A percentile compares a stretch with the other conserved stretches of the same genome.
Evolutionary conservation across 768 basidiomycete species (phyloP).

Genomic region (Tricholomella constricta): DNA sequence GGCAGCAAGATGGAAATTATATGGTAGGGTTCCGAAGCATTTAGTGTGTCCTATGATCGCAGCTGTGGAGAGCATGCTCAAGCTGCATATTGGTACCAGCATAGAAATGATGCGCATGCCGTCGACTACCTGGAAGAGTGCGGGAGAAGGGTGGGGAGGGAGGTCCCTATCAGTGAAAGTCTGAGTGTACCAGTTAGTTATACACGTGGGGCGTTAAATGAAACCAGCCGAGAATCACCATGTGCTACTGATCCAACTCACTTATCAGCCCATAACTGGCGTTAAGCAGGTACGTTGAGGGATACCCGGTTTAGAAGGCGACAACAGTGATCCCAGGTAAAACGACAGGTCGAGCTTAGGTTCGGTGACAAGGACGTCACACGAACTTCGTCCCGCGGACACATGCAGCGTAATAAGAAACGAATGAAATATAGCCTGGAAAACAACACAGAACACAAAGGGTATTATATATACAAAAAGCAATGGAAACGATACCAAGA

Average conservation of each 20-base stretch:
- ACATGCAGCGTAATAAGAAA: not conserved
- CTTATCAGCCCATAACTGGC: not conserved
- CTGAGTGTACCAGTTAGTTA: not conserved
- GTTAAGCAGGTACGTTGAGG: not conserved
- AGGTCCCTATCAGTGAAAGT: not conserved
- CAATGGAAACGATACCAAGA: conserved; percentile 7
- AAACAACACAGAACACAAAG: conserved; percentile 2
- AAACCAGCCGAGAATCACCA: not conserved
- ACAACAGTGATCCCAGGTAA: not conserved
- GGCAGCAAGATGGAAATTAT: conserved; percentile 50
- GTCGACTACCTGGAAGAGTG: not conserved
- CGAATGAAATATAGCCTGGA: not conserved
- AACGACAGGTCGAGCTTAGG: not conserved
- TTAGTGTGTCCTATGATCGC: not conserved
- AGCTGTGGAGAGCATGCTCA: not conserved
- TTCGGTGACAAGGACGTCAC: not conserved
- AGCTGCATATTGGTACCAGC: not conserved
- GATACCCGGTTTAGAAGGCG: not conserved
- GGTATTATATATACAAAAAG: conserved; percentile 9
- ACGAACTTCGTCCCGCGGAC: not conserved
- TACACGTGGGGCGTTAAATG: not conserved
- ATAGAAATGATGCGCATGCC: not conserved
- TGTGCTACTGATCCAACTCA: not conserved
- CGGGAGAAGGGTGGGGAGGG: not conserved
- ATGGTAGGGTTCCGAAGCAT: conserved; percentile 21